Evolutionary conservation across 176 grass and related monocot genomes (phyloP), one percentile per base, ranked within the genome.

Genomic region (Eragrostis curvula): DNA sequence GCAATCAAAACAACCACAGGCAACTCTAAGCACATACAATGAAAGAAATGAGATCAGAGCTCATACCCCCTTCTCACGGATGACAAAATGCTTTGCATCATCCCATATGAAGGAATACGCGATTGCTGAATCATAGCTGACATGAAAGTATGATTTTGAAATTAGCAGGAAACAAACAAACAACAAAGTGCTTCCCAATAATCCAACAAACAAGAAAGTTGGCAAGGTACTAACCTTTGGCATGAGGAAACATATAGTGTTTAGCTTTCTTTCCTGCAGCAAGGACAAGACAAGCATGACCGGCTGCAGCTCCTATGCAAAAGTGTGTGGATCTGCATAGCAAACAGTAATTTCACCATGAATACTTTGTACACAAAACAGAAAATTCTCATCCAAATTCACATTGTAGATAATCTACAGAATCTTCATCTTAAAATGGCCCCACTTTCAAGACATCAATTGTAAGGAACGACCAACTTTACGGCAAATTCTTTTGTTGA

Each of bases 231-330:
- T 84, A 96, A 96, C 96, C 93, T 90, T 84, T 87, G 21, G 91
- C 86, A 94, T 93, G 89, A 73, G 93, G 96, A 72, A 36, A 36
- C 32, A 96, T 96, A 89, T 93, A 99, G 18, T 93, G 93, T 88
- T 90, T 95, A 71, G 93, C 96, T 88, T 99, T 99, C 58, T 88
- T 96, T 66, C 96, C 96, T 85, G 96, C 96, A 25, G 96, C 91
- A 90, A 96, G 90, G 55, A 99, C 82, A 79, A 99, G 96, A 55
- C 89, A 93, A 62, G 96, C 91, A 76, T 93, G 96, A 75, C 96
- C 96, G 69, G 87, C 91, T 36, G 89, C 93, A 72, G 88, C 83
- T 77, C 91, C 91, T 77, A 95, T 75, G 82, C 89, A 86, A 41
- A 41, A 99, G 84, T 83, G 96, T 99, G 74, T 96, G 82, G 20